Percentiles rank a stretch among this genome's conserved stretches.
Evolutionary conservation across 2,329 filamentous ascomycete genomes (phyloP).

Genomic region (Venturia oleaginea): DNA sequence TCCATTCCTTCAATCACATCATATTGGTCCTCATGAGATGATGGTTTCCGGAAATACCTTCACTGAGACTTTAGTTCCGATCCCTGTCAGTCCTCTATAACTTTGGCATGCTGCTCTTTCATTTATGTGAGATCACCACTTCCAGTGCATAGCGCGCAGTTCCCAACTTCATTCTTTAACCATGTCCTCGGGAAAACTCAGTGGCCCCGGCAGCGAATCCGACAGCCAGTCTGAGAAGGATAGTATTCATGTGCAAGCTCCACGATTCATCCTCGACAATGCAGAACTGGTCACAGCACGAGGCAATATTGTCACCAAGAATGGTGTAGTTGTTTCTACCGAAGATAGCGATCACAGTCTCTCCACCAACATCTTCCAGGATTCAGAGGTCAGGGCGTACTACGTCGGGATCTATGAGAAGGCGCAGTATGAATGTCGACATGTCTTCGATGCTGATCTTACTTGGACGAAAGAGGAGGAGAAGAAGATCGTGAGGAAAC

Average conservation of each 20-base stretch:
- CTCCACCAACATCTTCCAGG: constrained; percentile 20
- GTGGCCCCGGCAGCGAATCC: not conserved
- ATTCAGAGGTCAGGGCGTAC: constrained; percentile 21
- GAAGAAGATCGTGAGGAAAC: constrained; percentile 22
- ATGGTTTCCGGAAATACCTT: not conserved
- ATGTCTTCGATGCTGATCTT: constrained; percentile 40
- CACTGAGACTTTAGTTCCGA: not conserved
- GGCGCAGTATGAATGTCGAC: constrained; percentile 27
- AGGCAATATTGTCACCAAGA: constrained; percentile 11
- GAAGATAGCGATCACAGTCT: constrained; percentile 13
- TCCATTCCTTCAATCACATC: not conserved
- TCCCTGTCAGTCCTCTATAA: not conserved
- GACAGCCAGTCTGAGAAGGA: not conserved
- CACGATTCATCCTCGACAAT: not conserved
- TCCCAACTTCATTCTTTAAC: not conserved
- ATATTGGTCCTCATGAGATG: not conserved
- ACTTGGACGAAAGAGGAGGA: constrained; percentile 24
- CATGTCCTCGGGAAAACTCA: not conserved
- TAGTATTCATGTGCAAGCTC: not conserved
- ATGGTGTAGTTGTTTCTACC: constrained; percentile 7
- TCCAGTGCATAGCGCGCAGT: not conserved
- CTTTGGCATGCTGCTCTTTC: not conserved
- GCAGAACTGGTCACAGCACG: constrained; percentile 5
- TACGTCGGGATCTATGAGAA: constrained; percentile 23
- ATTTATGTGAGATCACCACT: not conserved